A percentile compares a stretch with the other conserved stretches of the same genome.
These are phyloP conservation scores for Corchorus olitorius DNA, from an alignment of 345 rosid genomes.

Conservation along the genomic window DNA sequence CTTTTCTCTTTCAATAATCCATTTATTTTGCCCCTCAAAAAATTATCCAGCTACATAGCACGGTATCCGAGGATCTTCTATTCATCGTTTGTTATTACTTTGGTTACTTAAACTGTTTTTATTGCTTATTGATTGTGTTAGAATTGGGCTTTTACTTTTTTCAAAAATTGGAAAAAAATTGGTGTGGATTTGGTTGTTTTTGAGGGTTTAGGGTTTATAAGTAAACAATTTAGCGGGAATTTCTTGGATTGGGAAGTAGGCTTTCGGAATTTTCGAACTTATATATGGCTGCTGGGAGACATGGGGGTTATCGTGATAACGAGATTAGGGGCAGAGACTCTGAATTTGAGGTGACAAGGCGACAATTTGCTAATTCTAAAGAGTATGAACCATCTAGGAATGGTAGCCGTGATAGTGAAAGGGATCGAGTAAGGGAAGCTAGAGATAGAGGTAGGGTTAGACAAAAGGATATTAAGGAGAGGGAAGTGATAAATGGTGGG, in stretches of 20 bases:
- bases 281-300: constrained; percentile 86
- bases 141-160: too few species aligned
- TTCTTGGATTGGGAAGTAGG: constrained; percentile 13
- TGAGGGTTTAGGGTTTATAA: constrained; percentile 36
- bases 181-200: constrained; percentile 4
- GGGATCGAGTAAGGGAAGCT: constrained; percentile 36
- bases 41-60: background rate
- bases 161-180: constrained; percentile 24
- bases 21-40: background rate
- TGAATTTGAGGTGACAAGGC: constrained; percentile 49
- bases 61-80: background rate
- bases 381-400: constrained; percentile 50
- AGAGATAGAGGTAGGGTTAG: constrained; percentile 56
- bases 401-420: constrained; percentile 39
- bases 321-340: constrained; percentile 67
- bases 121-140: too few species aligned
- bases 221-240: constrained; percentile 20
- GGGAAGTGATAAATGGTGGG: constrained; percentile 58
- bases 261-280: constrained; percentile 16
- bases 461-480: constrained; percentile 70
- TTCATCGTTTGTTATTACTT: too few species aligned
- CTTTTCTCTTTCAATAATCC: background rate
- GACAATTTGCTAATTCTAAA: constrained; percentile 45
- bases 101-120: too few species aligned
- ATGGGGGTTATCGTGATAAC: constrained; percentile 64